These are phyloP conservation scores for Oemleria cerasiformis DNA, from an alignment of 306 rosid species.

Conservation along the genomic window DNA sequence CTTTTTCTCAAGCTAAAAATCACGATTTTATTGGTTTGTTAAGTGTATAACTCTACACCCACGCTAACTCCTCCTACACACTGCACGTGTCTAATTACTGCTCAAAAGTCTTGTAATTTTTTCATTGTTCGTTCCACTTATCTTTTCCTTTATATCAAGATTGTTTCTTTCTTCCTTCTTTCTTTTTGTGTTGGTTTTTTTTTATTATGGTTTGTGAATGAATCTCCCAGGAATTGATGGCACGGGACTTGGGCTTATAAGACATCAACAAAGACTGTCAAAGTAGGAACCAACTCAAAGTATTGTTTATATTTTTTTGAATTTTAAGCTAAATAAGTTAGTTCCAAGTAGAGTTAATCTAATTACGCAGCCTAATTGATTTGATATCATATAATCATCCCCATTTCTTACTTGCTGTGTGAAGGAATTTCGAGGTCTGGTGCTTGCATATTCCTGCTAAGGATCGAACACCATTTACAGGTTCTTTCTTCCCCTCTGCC, in stretches of 20 bases:
- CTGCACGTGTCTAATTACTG: not conserved
- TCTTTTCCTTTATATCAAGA: too few species aligned
- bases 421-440: constrained; percentile 75
- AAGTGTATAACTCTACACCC: too few species aligned
- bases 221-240: constrained; percentile 69
- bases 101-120: not conserved
- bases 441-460: constrained; percentile 86
- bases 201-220: not conserved
- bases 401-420: constrained; percentile 20
- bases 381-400: not conserved
- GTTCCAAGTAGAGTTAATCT: not conserved
- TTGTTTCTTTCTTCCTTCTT: not conserved
- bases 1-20: not conserved
- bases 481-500: constrained; percentile 27
- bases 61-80: too few species aligned
- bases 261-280: constrained; percentile 61
- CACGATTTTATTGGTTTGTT: not conserved
- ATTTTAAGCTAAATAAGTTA: not conserved
- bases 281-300: constrained; percentile 43
- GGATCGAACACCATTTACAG: constrained; percentile 74
- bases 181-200: not conserved
- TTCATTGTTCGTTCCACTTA: not conserved
- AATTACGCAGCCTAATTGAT: constrained; percentile 12
- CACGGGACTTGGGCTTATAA: constrained; percentile 75
- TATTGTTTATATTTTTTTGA: not conserved